Evolutionary conservation across 139 green algal genomes (phyloP).

Genomic region (Chara braunii): DNA sequence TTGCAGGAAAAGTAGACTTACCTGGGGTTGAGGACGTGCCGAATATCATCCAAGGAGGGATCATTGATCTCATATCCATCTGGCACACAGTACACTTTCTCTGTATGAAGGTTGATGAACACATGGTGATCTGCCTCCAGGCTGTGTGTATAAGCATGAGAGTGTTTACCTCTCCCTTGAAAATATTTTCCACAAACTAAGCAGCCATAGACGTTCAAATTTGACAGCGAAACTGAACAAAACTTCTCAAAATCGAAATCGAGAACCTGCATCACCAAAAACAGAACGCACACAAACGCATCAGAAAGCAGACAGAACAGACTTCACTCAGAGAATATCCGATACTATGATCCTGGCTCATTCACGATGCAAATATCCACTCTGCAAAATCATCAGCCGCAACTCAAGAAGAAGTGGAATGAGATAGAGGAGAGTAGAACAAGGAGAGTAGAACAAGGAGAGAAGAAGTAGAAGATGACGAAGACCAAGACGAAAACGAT

Average conservation of each 20-base stretch:
- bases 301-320: neutral
- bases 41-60: conserved; percentile 83
- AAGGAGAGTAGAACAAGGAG: neutral
- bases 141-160: conserved; percentile 87
- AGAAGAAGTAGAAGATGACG: neutral
- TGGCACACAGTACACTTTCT: conserved; percentile 87
- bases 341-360: too few species aligned
- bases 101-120: conserved; percentile 90
- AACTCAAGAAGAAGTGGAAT: too few species aligned
- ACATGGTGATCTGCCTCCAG: conserved; percentile 88
- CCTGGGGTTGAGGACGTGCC: conserved; percentile 72
- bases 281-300: neutral
- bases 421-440: neutral
- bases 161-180: conserved; percentile 76
- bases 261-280: conserved; percentile 54
- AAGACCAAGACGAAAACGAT: too few species aligned
- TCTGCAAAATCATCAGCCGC: too few species aligned
- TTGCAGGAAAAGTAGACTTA: too few species aligned
- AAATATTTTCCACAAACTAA: conserved; percentile 98
- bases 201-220: conserved; percentile 94
- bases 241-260: conserved; percentile 99
- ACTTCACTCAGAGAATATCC: neutral
- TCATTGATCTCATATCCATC: conserved; percentile 93
- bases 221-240: conserved; percentile 83
- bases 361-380: too few species aligned